A percentile compares a stretch with the other conserved stretches of the same genome.
Evolutionary conservation across 2,329 filamentous ascomycete genomes (phyloP).

Genomic region (Ustulina deusta): DNA sequence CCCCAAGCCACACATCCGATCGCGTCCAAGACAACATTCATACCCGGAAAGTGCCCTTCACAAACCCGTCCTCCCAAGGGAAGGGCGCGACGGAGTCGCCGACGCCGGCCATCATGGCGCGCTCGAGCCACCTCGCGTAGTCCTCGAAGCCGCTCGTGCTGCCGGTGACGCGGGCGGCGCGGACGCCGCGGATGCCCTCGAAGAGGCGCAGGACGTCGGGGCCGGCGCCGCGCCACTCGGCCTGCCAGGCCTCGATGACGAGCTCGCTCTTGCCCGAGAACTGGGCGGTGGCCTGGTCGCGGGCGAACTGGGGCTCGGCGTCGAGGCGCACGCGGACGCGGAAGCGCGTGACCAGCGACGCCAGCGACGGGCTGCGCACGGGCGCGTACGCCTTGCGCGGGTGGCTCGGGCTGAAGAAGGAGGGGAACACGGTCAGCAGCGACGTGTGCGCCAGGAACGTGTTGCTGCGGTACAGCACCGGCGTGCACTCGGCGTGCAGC

Average conservation of each 20-base stretch:
- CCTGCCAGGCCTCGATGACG: slow-evolving; percentile 56
- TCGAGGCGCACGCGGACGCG: slow-evolving; percentile 58
- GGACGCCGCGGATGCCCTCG: slow-evolving; percentile 58
- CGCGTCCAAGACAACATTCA: no score
- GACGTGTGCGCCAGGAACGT: slow-evolving; percentile 58
- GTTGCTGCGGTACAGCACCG: slow-evolving; percentile 59
- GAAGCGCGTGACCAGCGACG: slow-evolving; percentile 54
- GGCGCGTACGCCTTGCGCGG: slow-evolving; percentile 28
- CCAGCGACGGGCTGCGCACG: slow-evolving; percentile 44
- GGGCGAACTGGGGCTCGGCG: slow-evolving; percentile 50
- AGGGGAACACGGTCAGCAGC: slow-evolving; percentile 56
- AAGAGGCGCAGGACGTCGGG: slow-evolving; percentile 55
- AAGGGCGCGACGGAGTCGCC: slow-evolving; percentile 37
- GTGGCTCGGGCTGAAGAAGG: slow-evolving; percentile 39
- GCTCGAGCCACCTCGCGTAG: slow-evolving; percentile 58
- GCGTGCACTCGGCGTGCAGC: slow-evolving; percentile 56
- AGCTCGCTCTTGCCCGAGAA: slow-evolving; percentile 56
- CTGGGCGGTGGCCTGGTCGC: slow-evolving; percentile 48
- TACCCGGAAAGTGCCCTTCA: background rate
- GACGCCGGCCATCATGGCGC: slow-evolving; percentile 51
- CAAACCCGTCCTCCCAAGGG: slow-evolving; percentile 26
- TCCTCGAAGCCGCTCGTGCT: slow-evolving; percentile 57
- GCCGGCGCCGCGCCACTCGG: slow-evolving; percentile 54
- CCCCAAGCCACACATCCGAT: no score
- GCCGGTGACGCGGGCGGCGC: slow-evolving; percentile 53